Base-by-base conservation (phyloP, 2,329 filamentous ascomycete species). In the Hirsutella minnesotensis region DNA sequence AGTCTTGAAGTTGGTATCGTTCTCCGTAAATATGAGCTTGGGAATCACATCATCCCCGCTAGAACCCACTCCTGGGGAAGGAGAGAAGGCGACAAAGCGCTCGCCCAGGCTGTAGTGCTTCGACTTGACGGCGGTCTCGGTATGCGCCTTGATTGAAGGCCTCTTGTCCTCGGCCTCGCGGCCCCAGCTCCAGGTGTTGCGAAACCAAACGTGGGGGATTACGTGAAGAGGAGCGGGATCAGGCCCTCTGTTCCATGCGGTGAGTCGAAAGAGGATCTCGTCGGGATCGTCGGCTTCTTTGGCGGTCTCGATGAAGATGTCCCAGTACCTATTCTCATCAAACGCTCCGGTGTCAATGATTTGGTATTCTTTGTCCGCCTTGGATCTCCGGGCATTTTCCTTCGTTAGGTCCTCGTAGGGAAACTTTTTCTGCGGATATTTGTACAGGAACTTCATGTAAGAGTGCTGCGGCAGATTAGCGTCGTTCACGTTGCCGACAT, bases 371-470 rank as follows among this genome's bases (percentile, higher is more conserved):
- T 77, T 77, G 49, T 95, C 89, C 53, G 79, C 61, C 61, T 82
- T 86, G 44, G 75, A 73, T 50, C 89, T 78, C 51, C 72, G 77
- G 36, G 80, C 88, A 58, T 95, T 96, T 57, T 94, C 86, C 49
- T 86, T 70, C 50, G 94, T 68, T 38, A 96, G 70, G 50, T 95
- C 80, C 61, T 95, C 75, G 68, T 96, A 96, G 3, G 90, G 92
- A 56, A 96, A 96, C 49, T 82, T 79, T 54, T 75, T 77, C 65
- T 96, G 90, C 1, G 92, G 92, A 55, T 95, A 94, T 65, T 96
- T 96, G 76, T 96, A 96, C 52, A 96, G 81, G 58, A 81, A 94
- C 64, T 96, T 96, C 90, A 96, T 96, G 70, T 96, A 96, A 22
- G 90, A 94, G 65, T 95, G 89, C 85, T 89, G 60, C 24, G 45